Conservation (phyloP, 371 early-diverging fungal genomes). For the Mortierella sp. region DNA sequence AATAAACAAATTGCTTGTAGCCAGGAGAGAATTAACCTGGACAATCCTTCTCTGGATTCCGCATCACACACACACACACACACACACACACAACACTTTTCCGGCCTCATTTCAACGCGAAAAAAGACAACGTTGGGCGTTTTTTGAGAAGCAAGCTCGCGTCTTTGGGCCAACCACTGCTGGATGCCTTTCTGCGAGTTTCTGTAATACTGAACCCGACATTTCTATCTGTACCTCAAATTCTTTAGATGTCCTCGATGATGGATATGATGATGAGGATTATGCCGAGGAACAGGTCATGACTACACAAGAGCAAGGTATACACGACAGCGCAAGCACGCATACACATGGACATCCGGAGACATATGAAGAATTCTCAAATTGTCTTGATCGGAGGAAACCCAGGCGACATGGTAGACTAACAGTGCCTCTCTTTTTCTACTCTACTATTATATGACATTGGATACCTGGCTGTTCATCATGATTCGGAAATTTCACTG, state of each 20-base stretch:
- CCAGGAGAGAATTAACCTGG: neutral
- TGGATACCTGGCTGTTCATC: neutral
- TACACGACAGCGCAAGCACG: neutral
- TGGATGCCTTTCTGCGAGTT: neutral
- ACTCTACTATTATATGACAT: neutral
- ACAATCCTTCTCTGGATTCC: constrained; percentile 1
- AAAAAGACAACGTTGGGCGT: neutral
- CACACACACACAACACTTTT: neutral
- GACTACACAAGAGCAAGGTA: constrained; percentile 42
- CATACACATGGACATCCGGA: neutral
- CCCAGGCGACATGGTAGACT: neutral
- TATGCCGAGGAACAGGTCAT: constrained; percentile 60
- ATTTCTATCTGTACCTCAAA: neutral
- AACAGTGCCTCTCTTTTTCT: neutral
- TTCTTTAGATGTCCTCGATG: constrained; percentile 72
- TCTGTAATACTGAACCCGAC: constrained; percentile 5
- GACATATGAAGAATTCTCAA: neutral
- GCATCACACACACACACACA: neutral
- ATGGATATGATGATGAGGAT: constrained; percentile 73
- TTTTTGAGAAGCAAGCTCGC: neutral
- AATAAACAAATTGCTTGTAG: neutral
- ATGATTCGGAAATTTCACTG: neutral
- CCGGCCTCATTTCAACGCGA: neutral
- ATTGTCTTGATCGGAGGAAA: neutral
- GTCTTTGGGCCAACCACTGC: neutral